Evolutionary conservation across 1,284 basidiomycete genomes (phyloP).

Genomic region (Takashimella koratensis): DNA sequence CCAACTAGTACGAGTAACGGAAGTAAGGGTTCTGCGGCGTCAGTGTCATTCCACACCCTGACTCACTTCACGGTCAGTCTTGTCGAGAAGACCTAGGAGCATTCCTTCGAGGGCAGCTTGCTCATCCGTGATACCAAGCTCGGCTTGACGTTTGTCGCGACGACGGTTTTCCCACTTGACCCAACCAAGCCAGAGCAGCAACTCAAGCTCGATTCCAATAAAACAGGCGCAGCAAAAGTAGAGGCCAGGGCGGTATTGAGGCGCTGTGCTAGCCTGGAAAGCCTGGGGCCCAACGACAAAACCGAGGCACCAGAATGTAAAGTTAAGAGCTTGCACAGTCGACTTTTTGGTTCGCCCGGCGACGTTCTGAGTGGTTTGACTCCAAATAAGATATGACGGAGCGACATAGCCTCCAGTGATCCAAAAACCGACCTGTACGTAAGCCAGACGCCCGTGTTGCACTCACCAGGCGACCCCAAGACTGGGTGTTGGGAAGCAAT

Average conservation of each 20-base stretch:
- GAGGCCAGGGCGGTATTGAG: slow-evolving; percentile 18
- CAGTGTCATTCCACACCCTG: too few species aligned
- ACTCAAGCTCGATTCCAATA: slow-evolving; percentile 3
- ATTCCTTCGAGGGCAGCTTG: slow-evolving; percentile 12
- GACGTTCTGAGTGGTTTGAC: slow-evolving; percentile 23
- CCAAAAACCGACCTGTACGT: slow-evolving; percentile 22
- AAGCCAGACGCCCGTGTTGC: too few species aligned
- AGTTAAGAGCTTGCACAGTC: slow-evolving; percentile 24
- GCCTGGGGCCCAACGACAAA: slow-evolving; percentile 29
- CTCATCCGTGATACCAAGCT: slow-evolving; percentile 10
- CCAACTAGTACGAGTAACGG: slow-evolving; percentile 10
- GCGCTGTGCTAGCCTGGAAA: slow-evolving; percentile 23
- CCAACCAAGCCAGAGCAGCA: slow-evolving; percentile 12
- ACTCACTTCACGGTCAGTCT: slow-evolving; percentile 15
- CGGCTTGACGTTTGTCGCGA: slow-evolving; percentile 6
- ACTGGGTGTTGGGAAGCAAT: slow-evolving; percentile 21
- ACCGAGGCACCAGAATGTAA: slow-evolving; percentile 27
- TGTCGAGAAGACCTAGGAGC: slow-evolving; percentile 11
- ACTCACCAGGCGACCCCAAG: slow-evolving; percentile 21
- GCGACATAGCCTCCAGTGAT: slow-evolving; percentile 25
- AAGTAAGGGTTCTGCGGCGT: slow-evolving; percentile 8
- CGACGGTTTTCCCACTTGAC: slow-evolving; percentile 11
- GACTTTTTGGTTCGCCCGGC: slow-evolving; percentile 35
- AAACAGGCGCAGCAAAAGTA: slow-evolving; percentile 16
- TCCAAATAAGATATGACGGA: slow-evolving; percentile 4